Conservation (phyloP, 1,284 basidiomycete species). For the Puccinia horiana region DNA sequence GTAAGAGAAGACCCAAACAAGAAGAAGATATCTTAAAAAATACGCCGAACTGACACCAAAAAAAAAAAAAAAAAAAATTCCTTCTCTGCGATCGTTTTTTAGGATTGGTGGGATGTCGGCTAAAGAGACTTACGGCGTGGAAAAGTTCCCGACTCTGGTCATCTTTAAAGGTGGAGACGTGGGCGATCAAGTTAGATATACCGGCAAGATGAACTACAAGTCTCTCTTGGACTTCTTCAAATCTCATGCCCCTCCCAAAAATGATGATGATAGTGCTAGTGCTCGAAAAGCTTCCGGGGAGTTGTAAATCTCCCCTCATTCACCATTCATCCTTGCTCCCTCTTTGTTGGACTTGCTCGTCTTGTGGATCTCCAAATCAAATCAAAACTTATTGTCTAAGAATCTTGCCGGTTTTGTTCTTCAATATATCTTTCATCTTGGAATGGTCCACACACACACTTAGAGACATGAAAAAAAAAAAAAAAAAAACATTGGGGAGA, state of each 20-base stretch:
- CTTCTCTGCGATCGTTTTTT: too few species aligned
- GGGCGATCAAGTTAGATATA: not conserved
- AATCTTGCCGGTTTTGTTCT: too few species aligned
- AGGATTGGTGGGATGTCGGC: slow-evolving; percentile 21
- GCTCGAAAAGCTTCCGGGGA: slow-evolving; percentile 40
- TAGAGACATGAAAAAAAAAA: too few species aligned
- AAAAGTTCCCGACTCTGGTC: slow-evolving; percentile 27
- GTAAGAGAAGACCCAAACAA: slow-evolving; percentile 24
- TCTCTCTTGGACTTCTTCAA: slow-evolving; percentile 32
- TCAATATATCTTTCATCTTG: too few species aligned
- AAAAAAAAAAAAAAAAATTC: too few species aligned
- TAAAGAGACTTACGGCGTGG: not conserved
- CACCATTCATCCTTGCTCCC: not conserved
- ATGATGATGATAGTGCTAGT: not conserved
- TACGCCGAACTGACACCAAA: too few species aligned
- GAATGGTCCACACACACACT: too few species aligned
- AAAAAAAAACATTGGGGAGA: too few species aligned
- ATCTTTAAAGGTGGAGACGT: slow-evolving; percentile 27
- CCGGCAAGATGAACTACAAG: slow-evolving; percentile 36
- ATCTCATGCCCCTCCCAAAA: slow-evolving; percentile 4
- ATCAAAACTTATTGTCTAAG: too few species aligned
- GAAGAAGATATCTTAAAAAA: too few species aligned
- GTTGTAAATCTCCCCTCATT: not conserved
- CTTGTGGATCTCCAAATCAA: not conserved
- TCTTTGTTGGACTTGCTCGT: not conserved